Evolutionary conservation across 1,284 basidiomycete species (phyloP), one percentile per base, ranked within the genome.

Genomic region (Chiua sp.): DNA sequence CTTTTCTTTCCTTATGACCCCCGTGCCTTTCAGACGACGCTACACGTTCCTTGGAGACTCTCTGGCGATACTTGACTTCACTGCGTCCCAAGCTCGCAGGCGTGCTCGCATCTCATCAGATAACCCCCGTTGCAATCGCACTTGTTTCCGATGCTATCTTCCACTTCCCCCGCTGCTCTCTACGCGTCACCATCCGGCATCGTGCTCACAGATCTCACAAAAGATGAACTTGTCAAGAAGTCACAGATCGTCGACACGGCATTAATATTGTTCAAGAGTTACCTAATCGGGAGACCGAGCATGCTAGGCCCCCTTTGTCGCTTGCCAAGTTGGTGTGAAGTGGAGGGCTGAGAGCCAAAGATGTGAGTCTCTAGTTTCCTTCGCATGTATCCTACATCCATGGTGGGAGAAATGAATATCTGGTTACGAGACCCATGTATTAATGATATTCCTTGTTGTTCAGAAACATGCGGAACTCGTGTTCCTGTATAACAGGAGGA

Each of bases 181-280:
- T 87, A 94, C 53, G 78, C 80, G 0, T 77, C 94, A 5, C 94
- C 94, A 0, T 72, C 71, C 65, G 83, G 92, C 64, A 80, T 85
- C 0, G 87, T 92, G 0, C 77, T 96, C 35, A 75, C 85, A 0
- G 80, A 85, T 6, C 80, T 97, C 18, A 88, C 86, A 0, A 87
- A 93, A 0, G 90, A 92, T 59, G 88, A 97, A 63, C 81, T 98
- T 8, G 81, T 95, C 35, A 84, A 92, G 28, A 92, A 92, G 55
- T 96, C 96, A 1, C 96, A 98, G 76, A 88, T 98, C 23, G 92
- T 98, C 23, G 96, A 99, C 72, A 98, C 98, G 0, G 95, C 93
- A 11, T 78, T 99, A 64, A n/a, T n/a, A n/a, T n/a, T n/a, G n/a
- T 96, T 99, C 79, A 98, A 98, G 77, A 91, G 91, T 11, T 98